phyloP scores from a whole-genome alignment of 1,284 basidiomycete species.

The Afroboletus lepidellus region DNA sequence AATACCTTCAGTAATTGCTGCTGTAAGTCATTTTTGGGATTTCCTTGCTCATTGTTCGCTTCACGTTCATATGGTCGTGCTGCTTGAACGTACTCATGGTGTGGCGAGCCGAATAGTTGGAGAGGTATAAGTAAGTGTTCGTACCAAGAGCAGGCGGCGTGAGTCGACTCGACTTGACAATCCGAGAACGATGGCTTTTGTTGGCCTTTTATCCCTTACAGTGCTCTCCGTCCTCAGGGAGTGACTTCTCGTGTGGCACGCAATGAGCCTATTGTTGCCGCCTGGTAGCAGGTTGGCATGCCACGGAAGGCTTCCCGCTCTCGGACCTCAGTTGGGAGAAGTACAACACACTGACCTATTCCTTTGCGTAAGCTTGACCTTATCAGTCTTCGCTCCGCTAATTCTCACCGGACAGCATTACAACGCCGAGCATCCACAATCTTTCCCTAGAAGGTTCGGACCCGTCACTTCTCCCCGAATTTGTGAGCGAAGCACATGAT shows the following conservation, averaged over 20 bases:
- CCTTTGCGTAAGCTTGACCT: slow-evolving; percentile 34
- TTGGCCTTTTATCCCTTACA: background rate
- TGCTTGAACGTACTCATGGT: background rate
- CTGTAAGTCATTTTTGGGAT: background rate
- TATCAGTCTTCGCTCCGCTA: background rate
- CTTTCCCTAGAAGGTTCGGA: slow-evolving; percentile 43
- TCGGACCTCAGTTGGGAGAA: slow-evolving; percentile 47
- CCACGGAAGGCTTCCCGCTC: slow-evolving; percentile 39
- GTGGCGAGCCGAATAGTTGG: background rate
- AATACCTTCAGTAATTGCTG: background rate
- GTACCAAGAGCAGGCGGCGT: background rate
- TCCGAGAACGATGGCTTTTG: background rate
- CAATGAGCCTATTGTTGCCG: slow-evolving; percentile 14
- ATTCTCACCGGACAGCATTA: slow-evolving; percentile 33
- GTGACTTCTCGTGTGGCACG: background rate
- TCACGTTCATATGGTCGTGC: background rate
- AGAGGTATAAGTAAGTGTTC: background rate
- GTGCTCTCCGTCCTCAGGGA: background rate
- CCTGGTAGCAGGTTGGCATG: slow-evolving; percentile 21
- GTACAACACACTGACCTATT: slow-evolving; percentile 51
- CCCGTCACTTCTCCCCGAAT: slow-evolving; percentile 44
- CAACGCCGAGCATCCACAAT: slow-evolving; percentile 41
- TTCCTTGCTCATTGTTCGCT: background rate
- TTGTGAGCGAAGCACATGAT: slow-evolving; percentile 49
- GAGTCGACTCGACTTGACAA: background rate